These are phyloP conservation scores for Trichaptum fuscoviolaceum DNA, from an alignment of 768 basidiomycete species.

Conservation along the genomic window DNA sequence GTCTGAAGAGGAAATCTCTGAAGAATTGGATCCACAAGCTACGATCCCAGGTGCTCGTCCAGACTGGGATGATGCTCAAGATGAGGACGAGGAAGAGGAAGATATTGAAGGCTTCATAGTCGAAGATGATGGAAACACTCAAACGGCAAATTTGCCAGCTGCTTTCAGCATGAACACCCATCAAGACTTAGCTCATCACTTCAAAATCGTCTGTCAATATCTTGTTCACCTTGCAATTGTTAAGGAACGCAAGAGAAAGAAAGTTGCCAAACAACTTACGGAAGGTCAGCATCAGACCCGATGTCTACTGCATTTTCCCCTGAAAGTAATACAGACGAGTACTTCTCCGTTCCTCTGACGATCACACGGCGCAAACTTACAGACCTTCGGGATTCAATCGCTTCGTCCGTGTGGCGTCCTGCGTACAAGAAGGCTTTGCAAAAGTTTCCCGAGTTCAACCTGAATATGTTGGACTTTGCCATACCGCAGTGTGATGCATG, in stretches of 20 bases:
- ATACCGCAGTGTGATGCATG: constrained; percentile 78
- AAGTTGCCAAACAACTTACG: constrained; percentile 2
- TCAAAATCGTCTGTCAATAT: constrained; percentile 85
- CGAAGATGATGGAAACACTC: constrained; percentile 44
- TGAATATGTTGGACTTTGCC: constrained; percentile 48
- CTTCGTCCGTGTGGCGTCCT: constrained; percentile 80
- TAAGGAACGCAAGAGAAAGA: background rate
- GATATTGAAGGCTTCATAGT: constrained; percentile 51
- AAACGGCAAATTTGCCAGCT: constrained; percentile 49
- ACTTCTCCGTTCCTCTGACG: constrained; percentile 67
- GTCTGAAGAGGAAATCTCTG: constrained; percentile 27
- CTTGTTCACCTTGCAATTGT: constrained; percentile 74
- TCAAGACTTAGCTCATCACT: constrained; percentile 71
- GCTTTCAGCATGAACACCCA: constrained; percentile 79
- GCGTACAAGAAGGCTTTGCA: constrained; percentile 62
- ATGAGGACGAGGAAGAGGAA: constrained; percentile 26
- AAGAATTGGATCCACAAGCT: constrained; percentile 19
- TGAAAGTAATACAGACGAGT: constrained; percentile 39
- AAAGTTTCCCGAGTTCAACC: constrained; percentile 58
- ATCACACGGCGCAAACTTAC: constrained; percentile 63
- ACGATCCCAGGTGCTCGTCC: constrained; percentile 46
- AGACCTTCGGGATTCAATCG: constrained; percentile 69
- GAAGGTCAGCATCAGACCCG: background rate
- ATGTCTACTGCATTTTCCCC: background rate
- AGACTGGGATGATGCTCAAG: constrained; percentile 29